Evolutionary conservation across 495 filamentous ascomycete genomes (phyloP).

Genomic region (Aspergillus indologenus): DNA sequence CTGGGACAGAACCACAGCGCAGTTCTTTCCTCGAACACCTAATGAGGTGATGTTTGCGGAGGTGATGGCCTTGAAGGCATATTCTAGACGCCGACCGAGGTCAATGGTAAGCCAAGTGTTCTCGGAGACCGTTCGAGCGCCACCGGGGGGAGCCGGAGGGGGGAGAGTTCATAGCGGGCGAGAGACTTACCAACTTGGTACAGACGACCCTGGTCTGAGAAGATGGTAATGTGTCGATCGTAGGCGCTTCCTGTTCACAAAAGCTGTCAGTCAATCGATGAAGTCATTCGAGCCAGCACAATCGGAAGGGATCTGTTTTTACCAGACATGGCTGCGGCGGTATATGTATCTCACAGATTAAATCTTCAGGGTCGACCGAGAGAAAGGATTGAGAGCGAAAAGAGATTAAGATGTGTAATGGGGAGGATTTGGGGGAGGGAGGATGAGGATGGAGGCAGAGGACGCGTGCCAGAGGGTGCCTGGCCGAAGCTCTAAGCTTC

Average conservation of each 20-base stretch:
- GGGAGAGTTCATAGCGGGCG: background rate
- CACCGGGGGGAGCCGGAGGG: conserved; percentile 7
- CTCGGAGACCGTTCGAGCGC: background rate
- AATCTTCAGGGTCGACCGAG: background rate
- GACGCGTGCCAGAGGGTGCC: conserved; percentile 47
- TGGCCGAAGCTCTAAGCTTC: conserved; percentile 44
- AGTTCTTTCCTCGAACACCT: conserved; percentile 92
- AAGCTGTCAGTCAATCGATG: conserved; percentile 34
- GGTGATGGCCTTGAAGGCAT: conserved; percentile 99
- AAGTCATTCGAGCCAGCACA: conserved; percentile 32
- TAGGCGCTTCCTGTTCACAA: conserved; percentile 79
- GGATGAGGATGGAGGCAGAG: conserved; percentile 28
- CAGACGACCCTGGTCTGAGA: conserved; percentile 95
- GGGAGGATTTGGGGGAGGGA: conserved; percentile 17
- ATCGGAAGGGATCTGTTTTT: conserved; percentile 17
- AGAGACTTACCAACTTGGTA: conserved; percentile 94
- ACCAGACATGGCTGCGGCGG: conserved; percentile 44
- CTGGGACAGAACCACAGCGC: conserved; percentile 94
- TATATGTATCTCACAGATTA: conserved; percentile 10
- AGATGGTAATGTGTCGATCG: conserved; percentile 99
- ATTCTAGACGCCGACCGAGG: conserved; percentile 59
- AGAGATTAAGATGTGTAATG: conserved; percentile 16
- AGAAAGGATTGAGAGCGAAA: conserved; percentile 9
- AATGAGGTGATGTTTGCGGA: conserved; percentile 98
- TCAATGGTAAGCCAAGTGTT: conserved; percentile 23